A percentile compares a stretch with the other conserved stretches of the same genome.
phyloP scores from a whole-genome alignment of 768 basidiomycete species.

The Lactarius pseudohatsudake region DNA sequence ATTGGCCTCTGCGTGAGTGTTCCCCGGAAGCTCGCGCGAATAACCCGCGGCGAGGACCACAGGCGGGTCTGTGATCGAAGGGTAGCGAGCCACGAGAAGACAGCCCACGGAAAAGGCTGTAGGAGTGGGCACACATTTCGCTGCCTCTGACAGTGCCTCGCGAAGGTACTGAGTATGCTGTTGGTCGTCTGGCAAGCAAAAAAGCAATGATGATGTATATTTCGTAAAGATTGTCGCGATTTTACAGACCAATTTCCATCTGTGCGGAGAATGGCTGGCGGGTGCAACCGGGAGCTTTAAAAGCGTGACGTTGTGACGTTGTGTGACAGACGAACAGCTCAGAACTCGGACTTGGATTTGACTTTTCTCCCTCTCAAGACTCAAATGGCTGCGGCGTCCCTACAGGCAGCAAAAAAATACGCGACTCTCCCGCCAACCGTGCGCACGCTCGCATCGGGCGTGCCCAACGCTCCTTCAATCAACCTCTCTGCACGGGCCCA shows the following conservation, averaged over 20 bases:
- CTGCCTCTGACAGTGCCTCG: constrained; percentile 69
- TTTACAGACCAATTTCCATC: constrained; percentile 17
- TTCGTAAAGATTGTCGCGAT: neutral
- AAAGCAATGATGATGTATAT: constrained; percentile 6
- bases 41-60: constrained; percentile 75
- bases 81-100: constrained; percentile 56
- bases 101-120: constrained; percentile 94
- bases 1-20: constrained; percentile 97
- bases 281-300: neutral
- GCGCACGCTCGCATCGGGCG: constrained; percentile 73
- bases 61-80: constrained; percentile 40
- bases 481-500: constrained; percentile 70
- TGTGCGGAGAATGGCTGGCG: neutral
- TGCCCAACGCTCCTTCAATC: constrained; percentile 73
- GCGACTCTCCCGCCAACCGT: constrained; percentile 81
- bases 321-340: neutral
- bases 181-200: constrained; percentile 3
- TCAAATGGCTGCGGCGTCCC: constrained; percentile 59
- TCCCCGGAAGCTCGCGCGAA: constrained; percentile 88
- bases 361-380: constrained; percentile 24
- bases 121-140: constrained; percentile 62
- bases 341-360: constrained; percentile 2
- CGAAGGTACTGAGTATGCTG: constrained; percentile 49
- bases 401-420: constrained; percentile 77
- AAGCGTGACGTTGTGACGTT: constrained; percentile 9